A percentile compares a stretch with the other conserved stretches of the same genome.
Evolutionary conservation across 805 yeast species (phyloP).

Genomic region (Monosporozyma servazzii): DNA sequence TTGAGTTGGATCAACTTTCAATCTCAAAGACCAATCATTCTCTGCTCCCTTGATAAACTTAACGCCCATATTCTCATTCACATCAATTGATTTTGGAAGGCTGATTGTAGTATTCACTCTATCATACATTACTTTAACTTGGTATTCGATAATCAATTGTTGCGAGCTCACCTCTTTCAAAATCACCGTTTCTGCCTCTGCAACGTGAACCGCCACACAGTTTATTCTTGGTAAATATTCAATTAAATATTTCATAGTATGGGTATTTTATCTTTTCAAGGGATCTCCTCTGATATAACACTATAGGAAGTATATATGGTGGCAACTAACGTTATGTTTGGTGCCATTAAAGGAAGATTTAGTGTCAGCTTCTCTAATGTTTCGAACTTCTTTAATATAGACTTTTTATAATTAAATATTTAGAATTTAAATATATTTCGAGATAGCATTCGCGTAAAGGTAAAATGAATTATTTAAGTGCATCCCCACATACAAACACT

Average conservation of each 20-base stretch:
- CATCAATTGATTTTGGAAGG: slow-evolving; percentile 7
- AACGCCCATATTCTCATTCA: background rate
- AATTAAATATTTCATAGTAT: slow-evolving; percentile 4
- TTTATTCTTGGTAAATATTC: slow-evolving; percentile 14
- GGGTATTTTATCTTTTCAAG: background rate
- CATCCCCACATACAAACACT: too few relatives aligned
- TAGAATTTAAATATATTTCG: background rate
- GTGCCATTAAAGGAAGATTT: background rate
- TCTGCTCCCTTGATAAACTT: slow-evolving; percentile 1
- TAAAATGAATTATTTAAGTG: too few relatives aligned
- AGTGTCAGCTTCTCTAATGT: background rate
- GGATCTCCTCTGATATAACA: background rate
- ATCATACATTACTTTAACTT: background rate
- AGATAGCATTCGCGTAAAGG: background rate
- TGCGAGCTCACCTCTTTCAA: background rate
- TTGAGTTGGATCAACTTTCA: slow-evolving; percentile 4
- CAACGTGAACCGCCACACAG: slow-evolving; percentile 13
- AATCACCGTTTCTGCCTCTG: slow-evolving; percentile 4
- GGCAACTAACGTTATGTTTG: background rate
- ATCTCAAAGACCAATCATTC: slow-evolving; percentile 5
- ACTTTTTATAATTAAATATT: background rate
- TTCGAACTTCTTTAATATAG: background rate
- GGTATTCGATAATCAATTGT: background rate
- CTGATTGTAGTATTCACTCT: background rate
- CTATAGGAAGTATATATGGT: background rate